Conservation (phyloP, 2,329 filamentous ascomycete species). For the Aspergillus udagawae region DNA sequence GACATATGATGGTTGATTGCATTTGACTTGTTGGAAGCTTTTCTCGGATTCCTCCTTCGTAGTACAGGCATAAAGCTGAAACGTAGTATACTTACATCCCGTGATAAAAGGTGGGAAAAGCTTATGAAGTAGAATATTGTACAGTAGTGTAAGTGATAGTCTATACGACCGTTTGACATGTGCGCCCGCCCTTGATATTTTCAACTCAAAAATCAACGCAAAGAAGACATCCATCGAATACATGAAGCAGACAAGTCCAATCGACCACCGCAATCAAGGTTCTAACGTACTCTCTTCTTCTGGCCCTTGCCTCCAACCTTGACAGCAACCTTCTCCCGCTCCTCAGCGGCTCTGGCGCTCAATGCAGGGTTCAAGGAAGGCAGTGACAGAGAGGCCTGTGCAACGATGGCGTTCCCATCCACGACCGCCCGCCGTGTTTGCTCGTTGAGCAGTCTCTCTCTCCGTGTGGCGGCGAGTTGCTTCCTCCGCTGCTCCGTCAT, state of each 20-base stretch:
- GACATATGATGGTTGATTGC: slow-evolving; percentile 5
- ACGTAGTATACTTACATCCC: not conserved
- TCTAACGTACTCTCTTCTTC: slow-evolving; percentile 17
- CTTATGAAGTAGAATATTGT: slow-evolving; percentile 14
- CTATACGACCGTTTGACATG: slow-evolving; percentile 3
- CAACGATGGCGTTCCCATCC: slow-evolving; percentile 41
- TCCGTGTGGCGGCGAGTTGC: slow-evolving; percentile 61
- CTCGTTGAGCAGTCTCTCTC: slow-evolving; percentile 52
- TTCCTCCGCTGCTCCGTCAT: slow-evolving; percentile 66
- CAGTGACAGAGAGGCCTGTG: slow-evolving; percentile 27
- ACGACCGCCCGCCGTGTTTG: slow-evolving; percentile 56
- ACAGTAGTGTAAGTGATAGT: slow-evolving; percentile 17
- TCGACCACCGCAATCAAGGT: not conserved
- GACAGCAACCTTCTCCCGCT: slow-evolving; percentile 20
- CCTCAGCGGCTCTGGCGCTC: slow-evolving; percentile 16
- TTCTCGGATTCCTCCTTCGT: not conserved
- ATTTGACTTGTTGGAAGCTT: not conserved
- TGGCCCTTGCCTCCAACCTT: slow-evolving; percentile 10
- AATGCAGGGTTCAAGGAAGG: slow-evolving; percentile 31
- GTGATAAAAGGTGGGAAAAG: slow-evolving; percentile 1
- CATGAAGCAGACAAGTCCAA: not conserved
- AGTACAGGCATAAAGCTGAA: too few species aligned
- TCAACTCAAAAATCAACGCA: slow-evolving; percentile 21
- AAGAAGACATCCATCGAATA: slow-evolving; percentile 13
- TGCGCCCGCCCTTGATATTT: slow-evolving; percentile 35